Conservation (phyloP, 1,284 basidiomycete genomes). For the Xanthoconium separans region DNA sequence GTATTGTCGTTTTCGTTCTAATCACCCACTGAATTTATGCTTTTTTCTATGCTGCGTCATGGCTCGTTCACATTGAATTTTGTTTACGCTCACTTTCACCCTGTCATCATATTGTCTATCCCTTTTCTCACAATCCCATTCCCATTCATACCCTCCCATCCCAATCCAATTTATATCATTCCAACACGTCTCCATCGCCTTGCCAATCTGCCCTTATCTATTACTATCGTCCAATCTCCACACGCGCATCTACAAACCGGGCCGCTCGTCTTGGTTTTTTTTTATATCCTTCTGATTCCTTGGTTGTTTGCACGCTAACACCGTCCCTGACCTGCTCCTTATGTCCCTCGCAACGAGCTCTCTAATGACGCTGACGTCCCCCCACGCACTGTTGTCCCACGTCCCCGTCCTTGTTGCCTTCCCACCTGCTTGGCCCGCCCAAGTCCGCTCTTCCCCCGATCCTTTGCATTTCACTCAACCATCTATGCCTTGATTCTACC, state of each 20-base stretch:
- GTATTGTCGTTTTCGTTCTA: slow-evolving; percentile 12
- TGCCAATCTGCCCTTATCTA: slow-evolving; percentile 30
- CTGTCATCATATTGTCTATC: slow-evolving; percentile 27
- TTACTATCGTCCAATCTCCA: slow-evolving; percentile 30
- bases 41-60: slow-evolving; percentile 15
- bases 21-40: slow-evolving; percentile 14
- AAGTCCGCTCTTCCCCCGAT: no score
- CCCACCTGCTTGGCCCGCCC: slow-evolving; percentile 2
- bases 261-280: background rate
- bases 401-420: background rate
- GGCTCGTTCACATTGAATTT: background rate
- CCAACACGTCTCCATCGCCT: slow-evolving; percentile 13
- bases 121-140: slow-evolving; percentile 10
- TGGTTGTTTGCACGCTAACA: background rate
- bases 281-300: background rate
- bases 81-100: background rate
- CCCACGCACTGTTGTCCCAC: slow-evolving; percentile 9
- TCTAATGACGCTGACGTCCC: slow-evolving; percentile 19
- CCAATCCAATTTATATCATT: slow-evolving; percentile 3
- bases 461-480: background rate
- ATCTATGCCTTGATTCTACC: background rate
- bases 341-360: slow-evolving; percentile 15
- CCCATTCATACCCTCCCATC: slow-evolving; percentile 24
- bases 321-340: no score
- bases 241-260: background rate